phyloP scores from a whole-genome alignment of 306 rosid species.

The Acacia confusa region DNA sequence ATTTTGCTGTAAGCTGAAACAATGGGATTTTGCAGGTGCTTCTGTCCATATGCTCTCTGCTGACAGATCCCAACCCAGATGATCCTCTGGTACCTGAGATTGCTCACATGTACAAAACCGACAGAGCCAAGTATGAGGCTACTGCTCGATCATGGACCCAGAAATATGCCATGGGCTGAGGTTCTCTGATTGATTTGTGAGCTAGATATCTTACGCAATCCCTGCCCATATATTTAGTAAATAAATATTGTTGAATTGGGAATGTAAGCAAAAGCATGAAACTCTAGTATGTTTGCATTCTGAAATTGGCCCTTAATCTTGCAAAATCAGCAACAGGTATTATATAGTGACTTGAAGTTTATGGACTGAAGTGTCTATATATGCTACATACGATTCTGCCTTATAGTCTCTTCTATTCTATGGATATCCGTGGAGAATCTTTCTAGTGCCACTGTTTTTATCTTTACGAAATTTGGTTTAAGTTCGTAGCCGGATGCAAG shows the following conservation, averaged over 20 bases:
- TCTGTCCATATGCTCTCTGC: conserved; percentile 63
- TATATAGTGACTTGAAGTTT: background rate
- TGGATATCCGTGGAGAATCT: background rate
- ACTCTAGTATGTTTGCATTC: background rate
- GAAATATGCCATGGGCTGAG: conserved; percentile 69
- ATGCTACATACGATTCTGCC: background rate
- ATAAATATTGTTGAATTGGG: conserved; percentile 37
- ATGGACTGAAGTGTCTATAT: background rate
- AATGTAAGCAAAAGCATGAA: conserved; percentile 7
- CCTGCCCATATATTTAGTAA: conserved; percentile 32
- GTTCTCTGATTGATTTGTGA: conserved; percentile 13
- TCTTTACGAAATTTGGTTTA: background rate
- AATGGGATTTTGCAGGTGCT: conserved; percentile 50
- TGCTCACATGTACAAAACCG: conserved; percentile 62
- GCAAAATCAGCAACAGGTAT: background rate
- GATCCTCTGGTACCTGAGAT: conserved; percentile 72
- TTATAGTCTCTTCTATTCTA: background rate
- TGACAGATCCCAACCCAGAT: conserved; percentile 70
- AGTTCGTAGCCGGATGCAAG: background rate
- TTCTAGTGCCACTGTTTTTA: background rate
- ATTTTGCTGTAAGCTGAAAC: background rate
- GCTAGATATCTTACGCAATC: conserved; percentile 6
- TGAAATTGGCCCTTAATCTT: background rate
- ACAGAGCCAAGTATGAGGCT: conserved; percentile 53
- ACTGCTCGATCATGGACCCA: conserved; percentile 68